Evolutionary conservation across 1,284 basidiomycete species (phyloP), one percentile per base, ranked within the genome.

Genomic region (Marasmius tenuissimus): DNA sequence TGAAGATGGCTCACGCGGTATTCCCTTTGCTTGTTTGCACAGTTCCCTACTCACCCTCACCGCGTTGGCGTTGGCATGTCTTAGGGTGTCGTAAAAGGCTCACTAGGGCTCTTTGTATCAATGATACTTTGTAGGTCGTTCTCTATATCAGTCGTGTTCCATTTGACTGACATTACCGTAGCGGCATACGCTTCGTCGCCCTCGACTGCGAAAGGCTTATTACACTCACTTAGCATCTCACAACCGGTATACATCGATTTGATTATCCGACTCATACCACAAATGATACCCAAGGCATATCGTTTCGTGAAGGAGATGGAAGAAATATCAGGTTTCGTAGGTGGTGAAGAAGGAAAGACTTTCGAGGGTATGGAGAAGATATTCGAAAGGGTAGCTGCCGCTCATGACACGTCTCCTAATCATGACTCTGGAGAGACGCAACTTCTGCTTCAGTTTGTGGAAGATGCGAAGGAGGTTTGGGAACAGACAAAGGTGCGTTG

Each of bases 1-100:
- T 83, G 61, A 84, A 84, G 72, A 82, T 83, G 81, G 76, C 80
- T 3, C 80, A 84, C 67, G 77, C 78, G 51, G 83, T 84, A 57
- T 64, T 80, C 58, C 45, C 11, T n/a, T 16, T 14, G 18, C 37
- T 4, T 27, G 27, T 27, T 27, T 27, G 27, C 27, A 27, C 38
- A 42, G 16, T 10, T 11, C 57, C 16, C 47, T 35, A 1, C 2
- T 39, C 59, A 35, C 63, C 50, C 35, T 60, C 18, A 12, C 4
- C 8, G n/a, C 56, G 18, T 45, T 52, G 8, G 4, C 49, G 12
- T 20, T 14, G 48, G 12, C 3, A 22, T 38, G 7, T 16, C 52
- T 14, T 65, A 83, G 80, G 81, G 78, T 12, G 78, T 84, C 40
- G 68, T 71, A 37, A 84, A 83, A 65, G 81, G 81, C 22, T 68